These are phyloP conservation scores for Pseudonitzschia multiseries DNA, from an alignment of 108 stramenopile species.

Conservation along the genomic window DNA sequence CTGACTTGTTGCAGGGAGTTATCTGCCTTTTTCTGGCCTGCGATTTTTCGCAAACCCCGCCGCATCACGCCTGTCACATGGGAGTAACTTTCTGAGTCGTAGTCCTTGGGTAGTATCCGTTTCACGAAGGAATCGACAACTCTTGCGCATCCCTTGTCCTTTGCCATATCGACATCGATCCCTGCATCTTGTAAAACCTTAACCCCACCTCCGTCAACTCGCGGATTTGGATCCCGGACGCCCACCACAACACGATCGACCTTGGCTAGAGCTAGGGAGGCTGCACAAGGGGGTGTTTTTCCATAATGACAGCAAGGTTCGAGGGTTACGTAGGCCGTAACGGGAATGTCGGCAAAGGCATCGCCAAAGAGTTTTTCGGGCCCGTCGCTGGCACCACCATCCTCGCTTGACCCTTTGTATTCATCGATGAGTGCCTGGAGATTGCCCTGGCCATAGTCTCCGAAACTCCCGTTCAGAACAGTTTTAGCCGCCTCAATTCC, in stretches of 20 bases:
- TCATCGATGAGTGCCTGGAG: constrained; percentile 37
- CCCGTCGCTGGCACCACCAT: constrained; percentile 32
- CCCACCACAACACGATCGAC: constrained; percentile 84
- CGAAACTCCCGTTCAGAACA: constrained; percentile 38
- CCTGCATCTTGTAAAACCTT: constrained; percentile 66
- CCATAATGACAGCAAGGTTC: constrained; percentile 92
- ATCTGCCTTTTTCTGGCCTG: constrained; percentile 50
- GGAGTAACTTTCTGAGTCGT: constrained; percentile 30
- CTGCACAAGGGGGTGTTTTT: constrained; percentile 86
- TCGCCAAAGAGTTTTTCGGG: constrained; percentile 52
- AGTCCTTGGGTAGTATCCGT: constrained; percentile 57
- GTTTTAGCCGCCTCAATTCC: constrained; percentile 61
- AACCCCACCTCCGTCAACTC: constrained; percentile 82
- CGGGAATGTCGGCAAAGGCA: constrained; percentile 29
- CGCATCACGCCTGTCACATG: constrained; percentile 57
- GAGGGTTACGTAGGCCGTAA: constrained; percentile 90
- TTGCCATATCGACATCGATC: constrained; percentile 54
- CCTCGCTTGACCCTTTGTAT: constrained; percentile 32
- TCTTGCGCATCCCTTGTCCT: constrained; percentile 41
- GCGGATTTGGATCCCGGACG: constrained; percentile 82
- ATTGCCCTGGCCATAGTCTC: neutral
- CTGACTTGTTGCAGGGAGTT: constrained; percentile 45
- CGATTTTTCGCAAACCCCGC: constrained; percentile 48
- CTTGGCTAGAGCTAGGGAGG: constrained; percentile 57
- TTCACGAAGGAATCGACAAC: constrained; percentile 68